Evolutionary conservation across 2,329 filamentous ascomycete genomes (phyloP), one percentile per base, ranked within the genome.

Genomic region (Atkinsonella texensis): DNA sequence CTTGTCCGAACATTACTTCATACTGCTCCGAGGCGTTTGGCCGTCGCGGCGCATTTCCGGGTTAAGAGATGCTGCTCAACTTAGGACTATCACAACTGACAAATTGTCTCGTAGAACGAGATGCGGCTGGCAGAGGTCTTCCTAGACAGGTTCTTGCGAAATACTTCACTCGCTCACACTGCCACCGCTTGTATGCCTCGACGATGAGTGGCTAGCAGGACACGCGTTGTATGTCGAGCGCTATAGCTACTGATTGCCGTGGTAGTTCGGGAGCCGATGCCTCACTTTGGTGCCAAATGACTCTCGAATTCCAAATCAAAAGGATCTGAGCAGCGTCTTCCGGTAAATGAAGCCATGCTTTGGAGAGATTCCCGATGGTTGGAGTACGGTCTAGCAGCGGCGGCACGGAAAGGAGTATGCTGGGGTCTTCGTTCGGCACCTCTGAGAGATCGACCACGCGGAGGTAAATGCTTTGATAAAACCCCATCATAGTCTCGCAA

Each of bases 291-390:
- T 39, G 53, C 41, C 10, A 57, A 23, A 8, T 54, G 57, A 38
- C 55, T 55, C 49, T 64, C 62, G 12, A 68, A 56, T 60, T 84
- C 80, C n/a, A 84, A 69, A 57, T 84, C 81, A 59, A 84, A 84
- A 1, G 79, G 80, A 56, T 84, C 80, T 1, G 79, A 82, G 44
- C 79, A 76, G 51, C 75, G 72, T 15, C 69, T 65, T 6, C 67
- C 71, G 44, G 69, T 70, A 44, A 74, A 69, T n/a, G 70, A 73
- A 35, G 65, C 65, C n/a, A 64, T 59, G 40, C 70, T 75, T 43
- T 60, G 60, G 17, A 60, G 50, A 0, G 67, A 68, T 32, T 73
- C 70, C 41, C 72, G 69, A 57, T 73, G 72, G 9, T 51, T 44
- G 9, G 53, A 58, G 35, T 50, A 49, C 20, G 49, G 70, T 55